phyloP scores from a whole-genome alignment of 1,139 yeast species.

The Hemisphaericaspora xylanilytica region DNA sequence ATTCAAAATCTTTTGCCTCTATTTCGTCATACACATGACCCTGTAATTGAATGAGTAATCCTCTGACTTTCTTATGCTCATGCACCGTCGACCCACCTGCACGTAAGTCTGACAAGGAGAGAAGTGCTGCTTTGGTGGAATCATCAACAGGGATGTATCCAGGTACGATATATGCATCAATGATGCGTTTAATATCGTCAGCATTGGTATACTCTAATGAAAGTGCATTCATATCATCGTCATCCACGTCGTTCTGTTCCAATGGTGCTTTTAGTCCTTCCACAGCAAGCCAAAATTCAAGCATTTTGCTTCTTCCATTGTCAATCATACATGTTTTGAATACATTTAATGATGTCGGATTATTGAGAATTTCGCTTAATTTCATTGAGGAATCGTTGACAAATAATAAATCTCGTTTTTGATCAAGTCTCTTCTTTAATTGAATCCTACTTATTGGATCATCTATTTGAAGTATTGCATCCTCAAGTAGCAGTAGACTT shows the following conservation, averaged over 20 bases:
- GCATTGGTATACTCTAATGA: constrained; percentile 41
- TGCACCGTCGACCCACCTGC: constrained; percentile 9
- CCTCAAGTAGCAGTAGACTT: background rate
- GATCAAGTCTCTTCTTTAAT: constrained; percentile 11
- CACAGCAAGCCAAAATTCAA: constrained; percentile 67
- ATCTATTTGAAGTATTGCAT: background rate
- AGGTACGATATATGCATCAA: constrained; percentile 15
- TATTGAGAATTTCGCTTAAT: constrained; percentile 11
- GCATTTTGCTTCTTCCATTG: constrained; percentile 37
- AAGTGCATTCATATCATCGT: constrained; percentile 23
- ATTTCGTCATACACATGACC: constrained; percentile 47
- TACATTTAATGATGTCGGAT: constrained; percentile 24
- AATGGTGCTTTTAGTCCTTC: constrained; percentile 71
- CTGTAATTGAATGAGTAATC: constrained; percentile 57
- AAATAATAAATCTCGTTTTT: constrained; percentile 4
- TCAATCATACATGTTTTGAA: constrained; percentile 60
- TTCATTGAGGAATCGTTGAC: constrained; percentile 2
- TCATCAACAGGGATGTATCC: background rate
- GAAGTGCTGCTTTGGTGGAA: constrained; percentile 16
- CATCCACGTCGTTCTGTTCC: constrained; percentile 44
- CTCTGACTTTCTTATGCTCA: constrained; percentile 49
- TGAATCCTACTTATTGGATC: constrained; percentile 1
- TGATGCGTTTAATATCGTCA: constrained; percentile 50
- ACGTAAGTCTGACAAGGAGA: constrained; percentile 12
- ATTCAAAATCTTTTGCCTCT: constrained; percentile 50